Conservation (phyloP, 768 basidiomycete genomes). For the Mycena leptocephala region DNA sequence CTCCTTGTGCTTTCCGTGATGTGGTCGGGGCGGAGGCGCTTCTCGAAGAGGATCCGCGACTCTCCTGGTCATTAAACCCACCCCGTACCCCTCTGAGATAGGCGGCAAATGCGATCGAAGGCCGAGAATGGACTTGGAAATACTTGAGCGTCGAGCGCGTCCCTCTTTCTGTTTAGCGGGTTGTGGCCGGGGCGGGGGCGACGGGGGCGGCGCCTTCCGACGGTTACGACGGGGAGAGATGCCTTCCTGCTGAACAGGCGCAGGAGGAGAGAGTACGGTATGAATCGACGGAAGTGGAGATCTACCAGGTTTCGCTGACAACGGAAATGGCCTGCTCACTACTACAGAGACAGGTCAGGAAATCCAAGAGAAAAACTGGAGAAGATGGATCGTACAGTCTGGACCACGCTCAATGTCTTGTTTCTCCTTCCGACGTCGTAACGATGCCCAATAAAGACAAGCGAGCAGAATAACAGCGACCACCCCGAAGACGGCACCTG, state of each 20-base stretch:
- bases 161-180: not conserved
- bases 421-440: slow-evolving; percentile 1
- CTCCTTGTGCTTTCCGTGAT: not conserved
- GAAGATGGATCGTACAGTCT: not conserved
- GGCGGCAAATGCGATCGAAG: slow-evolving; percentile 21
- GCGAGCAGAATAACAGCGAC: slow-evolving; percentile 4
- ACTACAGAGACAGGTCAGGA: not conserved
- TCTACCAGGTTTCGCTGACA: slow-evolving; percentile 6
- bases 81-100: slow-evolving; percentile 26
- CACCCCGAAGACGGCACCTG: not conserved
- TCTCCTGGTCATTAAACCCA: slow-evolving; percentile 22
- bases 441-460: not conserved
- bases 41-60: not conserved
- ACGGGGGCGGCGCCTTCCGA: not conserved
- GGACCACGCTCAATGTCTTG: not conserved
- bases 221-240: slow-evolving; percentile 2
- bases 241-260: not conserved
- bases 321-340: slow-evolving; percentile 19
- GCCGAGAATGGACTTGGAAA: slow-evolving; percentile 12
- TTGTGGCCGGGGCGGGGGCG: not conserved
- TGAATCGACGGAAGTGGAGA: not conserved
- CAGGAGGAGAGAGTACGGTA: not conserved
- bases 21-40: not conserved
- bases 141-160: slow-evolving; percentile 10
- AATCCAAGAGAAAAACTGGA: too few species aligned